Percentiles rank a stretch among this genome's conserved stretches.
Evolutionary conservation across 345 rosid genomes (phyloP).

Genomic region (Trapa incisa): DNA sequence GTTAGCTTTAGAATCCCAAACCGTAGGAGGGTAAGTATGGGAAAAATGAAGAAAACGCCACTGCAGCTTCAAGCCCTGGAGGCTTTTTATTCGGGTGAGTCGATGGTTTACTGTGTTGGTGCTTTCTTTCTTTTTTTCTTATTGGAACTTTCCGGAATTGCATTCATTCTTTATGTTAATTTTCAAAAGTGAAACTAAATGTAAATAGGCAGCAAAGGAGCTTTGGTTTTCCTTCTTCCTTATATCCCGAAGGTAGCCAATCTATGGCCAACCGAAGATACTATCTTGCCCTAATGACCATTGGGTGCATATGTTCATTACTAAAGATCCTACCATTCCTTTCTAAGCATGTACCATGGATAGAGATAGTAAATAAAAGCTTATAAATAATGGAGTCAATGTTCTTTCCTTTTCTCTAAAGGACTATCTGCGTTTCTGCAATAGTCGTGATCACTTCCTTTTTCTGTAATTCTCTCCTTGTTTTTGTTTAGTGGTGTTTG

Average conservation of each 20-base stretch:
- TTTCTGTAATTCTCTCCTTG: neutral
- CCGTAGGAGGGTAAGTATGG: conserved; percentile 9
- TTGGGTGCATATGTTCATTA: too few relatives aligned
- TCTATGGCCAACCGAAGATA: too few relatives aligned
- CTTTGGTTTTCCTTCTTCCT: too few relatives aligned
- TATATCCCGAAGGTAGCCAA: too few relatives aligned
- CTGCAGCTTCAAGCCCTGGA: conserved; percentile 63
- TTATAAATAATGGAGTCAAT: too few relatives aligned
- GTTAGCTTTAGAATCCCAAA: conserved; percentile 2
- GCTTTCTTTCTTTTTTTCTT: neutral
- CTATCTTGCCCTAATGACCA: too few relatives aligned
- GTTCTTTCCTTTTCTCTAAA: too few relatives aligned
- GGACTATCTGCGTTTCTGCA: too few relatives aligned
- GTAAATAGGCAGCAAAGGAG: conserved; percentile 10
- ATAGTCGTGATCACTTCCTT: neutral
- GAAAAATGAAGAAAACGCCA: conserved; percentile 62
- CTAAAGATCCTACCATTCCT: too few relatives aligned
- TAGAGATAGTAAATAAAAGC: too few relatives aligned
- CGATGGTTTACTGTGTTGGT: neutral
- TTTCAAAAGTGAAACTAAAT: too few relatives aligned
- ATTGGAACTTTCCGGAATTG: neutral
- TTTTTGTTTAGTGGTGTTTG: neutral
- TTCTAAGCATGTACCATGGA: too few relatives aligned
- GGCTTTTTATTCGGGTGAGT: conserved; percentile 43
- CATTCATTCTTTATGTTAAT: neutral